phyloP scores from a whole-genome alignment of 176 grass and related monocot genomes.

The Panicum miliaceum region DNA sequence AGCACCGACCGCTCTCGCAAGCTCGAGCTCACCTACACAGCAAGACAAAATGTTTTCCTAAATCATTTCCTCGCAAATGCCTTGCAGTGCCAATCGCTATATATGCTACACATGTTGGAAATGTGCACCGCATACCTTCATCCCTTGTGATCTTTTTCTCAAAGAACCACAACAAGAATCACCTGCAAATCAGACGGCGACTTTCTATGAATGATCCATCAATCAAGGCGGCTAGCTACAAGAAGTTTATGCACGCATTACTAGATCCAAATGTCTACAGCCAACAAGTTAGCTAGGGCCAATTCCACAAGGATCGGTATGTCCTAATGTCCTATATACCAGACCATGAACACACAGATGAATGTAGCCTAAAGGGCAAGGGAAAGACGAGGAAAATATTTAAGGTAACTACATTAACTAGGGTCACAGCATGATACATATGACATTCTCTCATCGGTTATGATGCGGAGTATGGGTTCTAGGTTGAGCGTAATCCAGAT shows the following conservation, averaged over 20 bases:
- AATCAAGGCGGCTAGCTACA: background rate
- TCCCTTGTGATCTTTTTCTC: background rate
- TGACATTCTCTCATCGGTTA: conserved; percentile 53
- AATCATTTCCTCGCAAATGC: background rate
- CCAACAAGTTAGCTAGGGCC: no score
- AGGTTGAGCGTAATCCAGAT: conserved; percentile 79
- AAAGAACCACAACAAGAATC: conserved; percentile 29
- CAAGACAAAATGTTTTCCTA: background rate
- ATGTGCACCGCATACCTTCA: conserved; percentile 40
- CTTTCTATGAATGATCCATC: conserved; percentile 21
- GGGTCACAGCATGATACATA: conserved; percentile 14
- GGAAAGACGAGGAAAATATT: background rate
- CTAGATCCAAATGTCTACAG: no score
- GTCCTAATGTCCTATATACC: background rate
- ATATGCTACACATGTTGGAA: background rate
- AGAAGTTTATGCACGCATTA: background rate
- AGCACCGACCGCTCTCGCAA: conserved; percentile 16
- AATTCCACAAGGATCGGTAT: background rate
- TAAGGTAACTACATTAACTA: conserved; percentile 33
- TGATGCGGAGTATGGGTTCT: conserved; percentile 76
- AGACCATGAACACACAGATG: background rate
- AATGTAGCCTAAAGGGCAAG: background rate
- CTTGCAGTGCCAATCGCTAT: background rate
- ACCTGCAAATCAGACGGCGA: conserved; percentile 48
- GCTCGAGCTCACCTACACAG: conserved; percentile 34